Conservation (phyloP, 768 basidiomycete genomes). For the Amanita phalloides region DNA sequence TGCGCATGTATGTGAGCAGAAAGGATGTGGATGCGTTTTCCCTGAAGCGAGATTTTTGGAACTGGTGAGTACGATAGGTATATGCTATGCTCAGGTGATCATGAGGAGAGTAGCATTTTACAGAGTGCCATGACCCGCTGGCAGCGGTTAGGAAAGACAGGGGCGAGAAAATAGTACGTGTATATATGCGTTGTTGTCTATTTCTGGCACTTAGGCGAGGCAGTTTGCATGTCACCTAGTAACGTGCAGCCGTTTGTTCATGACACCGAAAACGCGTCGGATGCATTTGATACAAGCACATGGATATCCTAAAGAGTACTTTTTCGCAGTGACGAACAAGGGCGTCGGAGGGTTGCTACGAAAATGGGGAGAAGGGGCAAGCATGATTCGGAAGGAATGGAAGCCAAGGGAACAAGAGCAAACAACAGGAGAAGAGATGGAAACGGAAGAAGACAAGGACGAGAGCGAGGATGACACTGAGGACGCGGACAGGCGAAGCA, state of each 20-base stretch:
- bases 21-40: slow-evolving; percentile 70
- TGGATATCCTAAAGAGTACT: slow-evolving; percentile 81
- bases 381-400: slow-evolving; percentile 68
- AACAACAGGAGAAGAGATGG: slow-evolving; percentile 1
- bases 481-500: slow-evolving; percentile 12
- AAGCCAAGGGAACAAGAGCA: slow-evolving; percentile 23
- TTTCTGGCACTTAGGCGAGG: slow-evolving; percentile 1
- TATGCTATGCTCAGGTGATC: background rate
- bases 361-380: slow-evolving; percentile 78
- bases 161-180: slow-evolving; percentile 76
- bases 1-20: slow-evolving; percentile 69
- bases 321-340: slow-evolving; percentile 87
- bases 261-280: slow-evolving; percentile 64
- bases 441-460: slow-evolving; percentile 16
- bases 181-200: slow-evolving; percentile 3
- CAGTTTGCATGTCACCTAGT: slow-evolving; percentile 74
- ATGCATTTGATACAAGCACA: slow-evolving; percentile 78
- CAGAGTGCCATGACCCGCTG: slow-evolving; percentile 83
- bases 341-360: slow-evolving; percentile 74
- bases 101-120: slow-evolving; percentile 46
- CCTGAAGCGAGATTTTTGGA: slow-evolving; percentile 73
- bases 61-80: slow-evolving; percentile 43
- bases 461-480: slow-evolving; percentile 12
- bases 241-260: slow-evolving; percentile 48
- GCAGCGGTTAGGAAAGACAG: slow-evolving; percentile 66